A percentile compares a stretch with the other conserved stretches of the same genome.
These are phyloP conservation scores for Aegilops bicornis DNA, from an alignment of 176 grass and related monocot species.

Conservation along the genomic window DNA sequence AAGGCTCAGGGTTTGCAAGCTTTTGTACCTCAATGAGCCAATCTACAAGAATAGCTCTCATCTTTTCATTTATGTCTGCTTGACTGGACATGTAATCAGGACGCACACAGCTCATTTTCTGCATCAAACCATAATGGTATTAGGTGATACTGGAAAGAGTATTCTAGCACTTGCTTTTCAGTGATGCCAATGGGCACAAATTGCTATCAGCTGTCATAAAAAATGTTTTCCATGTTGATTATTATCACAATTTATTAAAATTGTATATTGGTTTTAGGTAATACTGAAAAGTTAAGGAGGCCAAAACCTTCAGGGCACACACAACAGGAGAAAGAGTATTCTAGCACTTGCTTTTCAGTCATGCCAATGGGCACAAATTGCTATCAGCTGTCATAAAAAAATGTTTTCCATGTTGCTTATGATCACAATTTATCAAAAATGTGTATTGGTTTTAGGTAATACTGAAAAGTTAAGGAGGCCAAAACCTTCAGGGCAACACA, in stretches of 20 bases:
- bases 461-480: background rate
- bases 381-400: background rate
- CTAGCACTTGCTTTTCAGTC: background rate
- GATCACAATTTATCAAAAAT: constrained; percentile 2
- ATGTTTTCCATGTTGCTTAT: background rate
- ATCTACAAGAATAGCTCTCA: constrained; percentile 88
- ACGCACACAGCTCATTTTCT: constrained; percentile 56
- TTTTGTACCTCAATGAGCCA: constrained; percentile 86
- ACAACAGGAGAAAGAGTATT: background rate
- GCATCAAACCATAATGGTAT: constrained; percentile 25
- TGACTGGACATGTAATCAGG: constrained; percentile 82
- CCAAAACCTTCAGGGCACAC: background rate
- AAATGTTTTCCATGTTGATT: too few species aligned
- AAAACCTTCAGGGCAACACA: constrained; percentile 6
- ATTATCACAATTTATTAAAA: too few species aligned
- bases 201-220: too few species aligned
- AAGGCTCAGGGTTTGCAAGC: background rate
- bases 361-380: background rate
- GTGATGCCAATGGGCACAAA: too few species aligned
- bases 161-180: too few species aligned
- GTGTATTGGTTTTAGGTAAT: too few species aligned
- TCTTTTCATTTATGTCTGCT: constrained; percentile 85
- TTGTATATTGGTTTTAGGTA: background rate
- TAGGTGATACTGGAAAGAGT: constrained; percentile 16
- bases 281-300: constrained; percentile 22